Evolutionary conservation across 257 asterid genomes (phyloP).

Genomic region (Capsicum chinense): DNA sequence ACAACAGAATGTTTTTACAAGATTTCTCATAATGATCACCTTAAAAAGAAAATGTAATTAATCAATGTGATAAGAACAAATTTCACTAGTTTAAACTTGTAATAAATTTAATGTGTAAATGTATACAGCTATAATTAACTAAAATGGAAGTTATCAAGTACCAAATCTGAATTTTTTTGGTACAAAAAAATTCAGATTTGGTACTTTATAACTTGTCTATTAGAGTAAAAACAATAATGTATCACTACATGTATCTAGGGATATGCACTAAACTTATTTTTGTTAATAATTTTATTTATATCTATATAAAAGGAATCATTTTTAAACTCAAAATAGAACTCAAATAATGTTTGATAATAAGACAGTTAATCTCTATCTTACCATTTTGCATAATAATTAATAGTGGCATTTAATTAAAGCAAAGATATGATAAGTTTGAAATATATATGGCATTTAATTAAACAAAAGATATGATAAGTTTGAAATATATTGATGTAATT

Average conservation of each 20-base stretch:
- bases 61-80: not conserved
- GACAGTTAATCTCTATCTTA: slow-evolving; percentile 2
- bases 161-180: not conserved
- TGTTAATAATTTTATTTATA: not conserved
- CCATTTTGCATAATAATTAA: not conserved
- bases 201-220: too few relatives aligned
- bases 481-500: not conserved
- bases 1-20: too few relatives aligned
- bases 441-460: slow-evolving; percentile 1
- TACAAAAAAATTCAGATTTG: too few relatives aligned
- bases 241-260: not conserved
- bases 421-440: slow-evolving; percentile 17
- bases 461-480: not conserved
- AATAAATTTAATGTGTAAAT: not conserved
- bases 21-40: not conserved
- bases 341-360: not conserved
- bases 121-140: not conserved
- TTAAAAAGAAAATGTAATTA: not conserved
- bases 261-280: not conserved
- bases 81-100: not conserved
- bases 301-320: not conserved
- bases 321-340: slow-evolving; percentile 3
- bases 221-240: not conserved
- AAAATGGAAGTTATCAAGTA: not conserved
- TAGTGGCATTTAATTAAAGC: slow-evolving; percentile 7